Evolutionary conservation across 75 land plant species (phyloP).

Genomic region (Azolla pinnata): DNA sequence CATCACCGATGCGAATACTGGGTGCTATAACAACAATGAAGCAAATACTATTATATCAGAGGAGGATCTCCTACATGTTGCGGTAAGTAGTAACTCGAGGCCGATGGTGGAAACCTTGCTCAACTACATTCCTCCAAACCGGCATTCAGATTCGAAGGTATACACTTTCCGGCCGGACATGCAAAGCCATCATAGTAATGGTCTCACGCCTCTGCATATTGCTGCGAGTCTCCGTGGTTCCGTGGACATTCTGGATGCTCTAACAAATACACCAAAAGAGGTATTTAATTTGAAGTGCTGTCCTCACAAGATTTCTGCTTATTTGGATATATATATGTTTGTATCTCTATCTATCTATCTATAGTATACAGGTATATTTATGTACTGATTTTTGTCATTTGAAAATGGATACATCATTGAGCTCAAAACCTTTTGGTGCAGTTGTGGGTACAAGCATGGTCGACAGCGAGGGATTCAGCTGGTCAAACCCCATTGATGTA

Average conservation of each 20-base stretch:
- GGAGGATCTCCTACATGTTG: constrained; percentile 50
- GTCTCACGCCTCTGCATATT: constrained; percentile 82
- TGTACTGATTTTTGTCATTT: too few relatives aligned
- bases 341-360: too few relatives aligned
- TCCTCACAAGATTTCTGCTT: too few relatives aligned
- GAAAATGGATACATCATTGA: too few relatives aligned
- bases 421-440: too few relatives aligned
- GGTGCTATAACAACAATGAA: constrained; percentile 22
- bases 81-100: constrained; percentile 53
- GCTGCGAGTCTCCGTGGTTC: constrained; percentile 61
- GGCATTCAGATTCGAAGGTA: not conserved
- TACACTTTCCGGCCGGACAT: constrained; percentile 57
- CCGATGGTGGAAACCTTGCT: constrained; percentile 62
- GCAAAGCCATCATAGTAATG: constrained; percentile 50
- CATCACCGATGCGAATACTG: too few relatives aligned
- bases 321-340: too few relatives aligned
- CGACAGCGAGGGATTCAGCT: constrained; percentile 28
- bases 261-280: constrained; percentile 69
- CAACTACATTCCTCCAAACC: constrained; percentile 30
- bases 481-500: constrained; percentile 65
- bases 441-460: constrained; percentile 63
- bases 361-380: too few relatives aligned
- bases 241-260: constrained; percentile 62
- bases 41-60: constrained; percentile 22
- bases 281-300: too few relatives aligned